A percentile compares a stretch with the other conserved stretches of the same genome.
phyloP scores from a whole-genome alignment of 2,329 filamentous ascomycete species.

The Diaporthe vexans region DNA sequence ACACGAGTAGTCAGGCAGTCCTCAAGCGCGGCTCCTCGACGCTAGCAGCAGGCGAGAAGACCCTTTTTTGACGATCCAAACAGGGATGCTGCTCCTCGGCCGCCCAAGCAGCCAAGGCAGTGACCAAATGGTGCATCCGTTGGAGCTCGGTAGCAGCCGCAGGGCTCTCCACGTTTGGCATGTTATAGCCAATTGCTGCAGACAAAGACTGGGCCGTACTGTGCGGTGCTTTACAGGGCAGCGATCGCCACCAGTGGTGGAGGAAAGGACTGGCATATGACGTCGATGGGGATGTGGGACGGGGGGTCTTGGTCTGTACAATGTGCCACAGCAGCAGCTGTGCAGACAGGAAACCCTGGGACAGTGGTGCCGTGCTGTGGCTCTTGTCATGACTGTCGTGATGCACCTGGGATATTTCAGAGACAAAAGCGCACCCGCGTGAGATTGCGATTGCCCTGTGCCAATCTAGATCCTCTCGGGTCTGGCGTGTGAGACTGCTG shows the following conservation, averaged over 20 bases:
- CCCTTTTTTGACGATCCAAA: neutral
- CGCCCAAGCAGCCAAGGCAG: slow-evolving; percentile 6
- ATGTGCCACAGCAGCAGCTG: slow-evolving; percentile 7
- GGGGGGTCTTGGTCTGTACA: neutral
- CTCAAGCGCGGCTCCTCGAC: slow-evolving; percentile 26
- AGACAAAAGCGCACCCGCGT: neutral
- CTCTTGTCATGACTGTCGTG: slow-evolving; percentile 3
- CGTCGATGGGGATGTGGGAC: slow-evolving; percentile 1
- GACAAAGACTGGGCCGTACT: slow-evolving; percentile 9
- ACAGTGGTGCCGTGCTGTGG: slow-evolving; percentile 23
- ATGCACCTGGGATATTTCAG: neutral
- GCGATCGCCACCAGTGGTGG: slow-evolving; percentile 17
- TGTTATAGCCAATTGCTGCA: slow-evolving; percentile 19
- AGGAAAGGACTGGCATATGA: slow-evolving; percentile 10
- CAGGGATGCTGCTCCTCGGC: slow-evolving; percentile 22
- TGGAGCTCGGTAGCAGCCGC: slow-evolving; percentile 37
- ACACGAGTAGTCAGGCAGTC: slow-evolving; percentile 4
- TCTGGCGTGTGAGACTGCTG: neutral
- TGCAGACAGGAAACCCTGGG: slow-evolving; percentile 13
- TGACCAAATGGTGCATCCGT: slow-evolving; percentile 30
- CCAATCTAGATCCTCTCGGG: neutral
- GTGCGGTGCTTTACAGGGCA: slow-evolving; percentile 19
- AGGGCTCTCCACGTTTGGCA: slow-evolving; percentile 26
- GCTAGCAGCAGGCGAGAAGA: slow-evolving; percentile 30
- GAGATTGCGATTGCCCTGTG: neutral